Conservation (phyloP, 129 eudicot species). For the sunflower (Helianthus annuus) region HanXRQr2.0-SUNRISE NC_035449.2:60965009-60965508, state of each 20-base stretch:
- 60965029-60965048: conserved; percentile 17
- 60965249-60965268: conserved; percentile 31
- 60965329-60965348: conserved; percentile 54
- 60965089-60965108: conserved; percentile 21
- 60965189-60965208: conserved; percentile 69
- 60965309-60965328: neutral
- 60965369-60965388: conserved; percentile 58
- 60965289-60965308: neutral
- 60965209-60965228: conserved; percentile 63
- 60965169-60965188: conserved; percentile 84
- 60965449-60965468: conserved; percentile 14
- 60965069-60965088: neutral
- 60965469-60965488: conserved; percentile 1
- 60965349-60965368: conserved; percentile 64
- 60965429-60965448: conserved; percentile 30
- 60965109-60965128: conserved; percentile 40
- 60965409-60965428: neutral
- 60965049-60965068: conserved; percentile 26
- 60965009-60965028: conserved; percentile 33
- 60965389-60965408: conserved; percentile 24
- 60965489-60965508: conserved; percentile 28
- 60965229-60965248: conserved; percentile 56
- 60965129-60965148: conserved; percentile 53
- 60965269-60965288: conserved; percentile 54
- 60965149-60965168: conserved; percentile 73